These are phyloP conservation scores for Lodderomyces parapsilosis DNA, from an alignment of 1,139 yeast species.

Conservation along the genomic window DNA sequence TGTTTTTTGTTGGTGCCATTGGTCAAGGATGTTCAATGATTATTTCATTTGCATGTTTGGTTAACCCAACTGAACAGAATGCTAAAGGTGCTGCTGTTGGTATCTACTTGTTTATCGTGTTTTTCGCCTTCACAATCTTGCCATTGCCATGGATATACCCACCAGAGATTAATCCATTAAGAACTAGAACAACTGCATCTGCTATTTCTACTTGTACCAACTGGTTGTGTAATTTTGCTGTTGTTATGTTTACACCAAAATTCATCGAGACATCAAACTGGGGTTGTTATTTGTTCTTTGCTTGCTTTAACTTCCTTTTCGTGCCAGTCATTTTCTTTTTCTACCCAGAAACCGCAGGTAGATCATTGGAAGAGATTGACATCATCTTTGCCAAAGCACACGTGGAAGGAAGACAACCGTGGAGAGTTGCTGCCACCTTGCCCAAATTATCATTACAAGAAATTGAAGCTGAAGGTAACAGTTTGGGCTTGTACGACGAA, in stretches of 20 bases:
- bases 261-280: conserved; percentile 36
- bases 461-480: conserved; percentile 47
- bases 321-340: conserved; percentile 45
- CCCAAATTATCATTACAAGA: conserved; percentile 46
- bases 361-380: conserved; percentile 49
- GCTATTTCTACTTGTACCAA: conserved; percentile 51
- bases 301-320: conserved; percentile 36
- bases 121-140: conserved; percentile 56
- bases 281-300: conserved; percentile 48
- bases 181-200: conserved; percentile 55
- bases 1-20: conserved; percentile 48
- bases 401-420: conserved; percentile 45
- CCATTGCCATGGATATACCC: conserved; percentile 62
- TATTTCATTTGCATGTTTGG: conserved; percentile 43
- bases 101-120: conserved; percentile 50
- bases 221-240: conserved; percentile 47
- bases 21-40: conserved; percentile 45
- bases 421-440: conserved; percentile 50
- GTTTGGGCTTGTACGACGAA: conserved; percentile 46
- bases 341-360: conserved; percentile 51
- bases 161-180: conserved; percentile 62
- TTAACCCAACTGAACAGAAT: conserved; percentile 26
- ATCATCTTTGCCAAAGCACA: conserved; percentile 45
- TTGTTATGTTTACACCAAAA: conserved; percentile 48
- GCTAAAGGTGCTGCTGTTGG: conserved; percentile 53